A percentile compares a stretch with the other conserved stretches of the same genome.
Conservation (phyloP, 768 basidiomycete species). For the Tylopilus rubrobrunneus region DNA sequence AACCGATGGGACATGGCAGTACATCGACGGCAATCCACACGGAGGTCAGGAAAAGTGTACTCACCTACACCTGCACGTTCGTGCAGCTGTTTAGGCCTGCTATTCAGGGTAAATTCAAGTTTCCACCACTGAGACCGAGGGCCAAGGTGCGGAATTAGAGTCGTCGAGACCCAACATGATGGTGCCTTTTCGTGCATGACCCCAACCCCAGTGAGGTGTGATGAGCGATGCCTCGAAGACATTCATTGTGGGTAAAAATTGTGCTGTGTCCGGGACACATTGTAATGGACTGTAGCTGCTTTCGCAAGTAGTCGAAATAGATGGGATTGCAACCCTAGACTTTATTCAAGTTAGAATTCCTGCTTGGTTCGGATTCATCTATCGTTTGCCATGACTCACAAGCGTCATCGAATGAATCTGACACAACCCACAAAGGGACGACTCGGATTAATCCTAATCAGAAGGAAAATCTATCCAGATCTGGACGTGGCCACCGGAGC, state of each 20-base stretch:
- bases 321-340: no score
- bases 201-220: not conserved
- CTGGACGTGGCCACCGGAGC: no score
- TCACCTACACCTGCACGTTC: not conserved
- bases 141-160: not conserved
- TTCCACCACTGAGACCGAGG: not conserved
- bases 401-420: no score
- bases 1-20: not conserved
- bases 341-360: no score
- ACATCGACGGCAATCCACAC: not conserved
- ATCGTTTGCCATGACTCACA: no score
- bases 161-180: not conserved
- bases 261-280: not conserved
- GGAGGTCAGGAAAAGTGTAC: not conserved
- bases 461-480: not conserved
- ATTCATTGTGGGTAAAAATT: not conserved
- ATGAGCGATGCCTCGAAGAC: no score
- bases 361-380: no score
- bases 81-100: not conserved
- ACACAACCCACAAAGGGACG: no score
- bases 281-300: no score
- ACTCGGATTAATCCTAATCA: not conserved
- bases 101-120: not conserved
- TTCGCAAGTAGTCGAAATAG: no score
- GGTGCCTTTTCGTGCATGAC: not conserved